Percentiles rank a stretch among this genome's conserved stretches.
Evolutionary conservation across 495 filamentous ascomycete genomes (phyloP).

Genomic region (Alectoria sarmentosa): DNA sequence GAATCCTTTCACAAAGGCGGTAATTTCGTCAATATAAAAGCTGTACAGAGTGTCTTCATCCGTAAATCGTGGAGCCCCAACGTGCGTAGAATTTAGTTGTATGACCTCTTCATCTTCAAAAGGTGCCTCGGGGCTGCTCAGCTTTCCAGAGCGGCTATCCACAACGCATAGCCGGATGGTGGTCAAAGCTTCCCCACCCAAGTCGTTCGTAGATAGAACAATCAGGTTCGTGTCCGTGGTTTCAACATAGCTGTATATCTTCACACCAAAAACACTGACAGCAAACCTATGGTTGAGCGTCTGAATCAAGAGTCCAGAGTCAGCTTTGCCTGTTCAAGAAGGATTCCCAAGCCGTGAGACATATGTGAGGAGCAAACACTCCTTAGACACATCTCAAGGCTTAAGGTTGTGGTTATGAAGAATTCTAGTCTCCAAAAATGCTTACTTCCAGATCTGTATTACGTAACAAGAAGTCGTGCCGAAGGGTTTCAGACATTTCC

Average conservation of each 20-base stretch:
- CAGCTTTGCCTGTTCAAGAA: background rate
- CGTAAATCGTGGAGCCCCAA: conserved; percentile 16
- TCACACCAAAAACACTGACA: conserved; percentile 52
- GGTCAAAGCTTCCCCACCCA: conserved; percentile 31
- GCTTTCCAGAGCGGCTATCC: conserved; percentile 24
- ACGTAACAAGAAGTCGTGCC: conserved; percentile 44
- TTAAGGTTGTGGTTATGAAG: background rate
- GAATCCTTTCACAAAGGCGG: conserved; percentile 15
- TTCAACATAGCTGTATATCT: conserved; percentile 62
- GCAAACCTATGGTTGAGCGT: conserved; percentile 50
- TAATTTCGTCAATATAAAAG: conserved; percentile 17
- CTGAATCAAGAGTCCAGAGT: background rate
- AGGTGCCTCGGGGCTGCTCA: conserved; percentile 23
- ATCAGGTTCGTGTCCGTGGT: conserved; percentile 53
- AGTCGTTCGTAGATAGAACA: conserved; percentile 28
- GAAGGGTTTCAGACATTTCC: conserved; percentile 43
- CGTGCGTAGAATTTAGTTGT: conserved; percentile 20
- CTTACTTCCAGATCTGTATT: conserved; percentile 36
- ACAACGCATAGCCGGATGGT: conserved; percentile 31
- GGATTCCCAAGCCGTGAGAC: background rate
- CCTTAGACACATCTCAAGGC: background rate
- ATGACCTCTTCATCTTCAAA: conserved; percentile 25
- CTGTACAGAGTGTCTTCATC: conserved; percentile 18
- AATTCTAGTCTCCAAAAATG: background rate
- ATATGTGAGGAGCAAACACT: background rate